Percentiles rank a stretch among this genome's conserved stretches.
phyloP scores from a whole-genome alignment of 2,329 filamentous ascomycete genomes.

The Arthrinium phaeospermum region DNA sequence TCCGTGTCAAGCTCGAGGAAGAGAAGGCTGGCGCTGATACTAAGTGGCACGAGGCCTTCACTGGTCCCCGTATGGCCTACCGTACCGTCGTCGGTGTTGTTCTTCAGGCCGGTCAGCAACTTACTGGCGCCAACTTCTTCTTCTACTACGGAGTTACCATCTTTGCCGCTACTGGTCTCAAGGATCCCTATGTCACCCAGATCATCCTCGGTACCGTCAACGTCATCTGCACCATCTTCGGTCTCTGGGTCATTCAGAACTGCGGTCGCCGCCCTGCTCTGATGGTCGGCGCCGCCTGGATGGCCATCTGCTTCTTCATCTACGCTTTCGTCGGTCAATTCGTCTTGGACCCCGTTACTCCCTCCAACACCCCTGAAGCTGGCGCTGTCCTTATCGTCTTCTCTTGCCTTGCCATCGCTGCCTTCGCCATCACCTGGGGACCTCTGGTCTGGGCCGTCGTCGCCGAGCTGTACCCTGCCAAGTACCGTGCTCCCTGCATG shows the following conservation, averaged over 20 bases:
- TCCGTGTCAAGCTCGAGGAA: slow-evolving; percentile 55
- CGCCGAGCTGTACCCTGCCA: slow-evolving; percentile 67
- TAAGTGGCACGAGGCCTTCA: slow-evolving; percentile 66
- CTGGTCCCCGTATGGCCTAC: slow-evolving; percentile 69
- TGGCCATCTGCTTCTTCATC: slow-evolving; percentile 58
- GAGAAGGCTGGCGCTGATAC: slow-evolving; percentile 53
- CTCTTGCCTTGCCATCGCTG: slow-evolving; percentile 71
- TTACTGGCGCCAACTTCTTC: slow-evolving; percentile 73
- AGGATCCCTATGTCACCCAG: slow-evolving; percentile 69
- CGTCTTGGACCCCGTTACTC: slow-evolving; percentile 47
- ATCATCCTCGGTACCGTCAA: slow-evolving; percentile 73
- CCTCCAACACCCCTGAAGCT: slow-evolving; percentile 51
- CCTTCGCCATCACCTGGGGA: slow-evolving; percentile 73
- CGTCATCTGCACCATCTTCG: slow-evolving; percentile 68
- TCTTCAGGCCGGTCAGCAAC: slow-evolving; percentile 70
- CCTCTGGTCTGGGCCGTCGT: slow-evolving; percentile 71
- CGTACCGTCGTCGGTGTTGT: slow-evolving; percentile 66
- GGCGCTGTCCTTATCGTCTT: slow-evolving; percentile 70
- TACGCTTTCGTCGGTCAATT: slow-evolving; percentile 57
- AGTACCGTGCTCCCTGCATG: slow-evolving; percentile 60
- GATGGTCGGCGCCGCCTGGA: slow-evolving; percentile 67
- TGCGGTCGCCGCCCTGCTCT: slow-evolving; percentile 68
- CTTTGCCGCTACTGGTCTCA: slow-evolving; percentile 68
- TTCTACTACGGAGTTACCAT: slow-evolving; percentile 72
- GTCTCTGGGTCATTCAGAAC: slow-evolving; percentile 69